Conservation (phyloP, 257 asterid species). For the Primulina huaijiensis region DNA sequence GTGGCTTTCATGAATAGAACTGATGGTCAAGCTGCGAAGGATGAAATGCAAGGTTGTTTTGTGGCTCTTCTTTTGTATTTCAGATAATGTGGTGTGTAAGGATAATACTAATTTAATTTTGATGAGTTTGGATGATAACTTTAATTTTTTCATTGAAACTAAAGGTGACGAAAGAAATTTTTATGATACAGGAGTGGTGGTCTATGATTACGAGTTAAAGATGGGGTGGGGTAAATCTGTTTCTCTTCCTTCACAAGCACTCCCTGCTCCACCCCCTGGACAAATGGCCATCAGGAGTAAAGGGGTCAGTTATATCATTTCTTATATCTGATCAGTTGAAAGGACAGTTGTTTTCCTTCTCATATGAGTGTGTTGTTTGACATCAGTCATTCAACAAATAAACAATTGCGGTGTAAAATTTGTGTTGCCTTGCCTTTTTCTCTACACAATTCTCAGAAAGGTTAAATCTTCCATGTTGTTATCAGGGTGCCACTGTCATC, state of each 20-base stretch:
- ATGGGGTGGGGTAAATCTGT: conserved; percentile 98
- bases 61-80: conserved; percentile 5
- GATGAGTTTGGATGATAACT: not conserved
- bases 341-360: not conserved
- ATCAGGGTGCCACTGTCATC: conserved; percentile 90
- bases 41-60: conserved; percentile 90
- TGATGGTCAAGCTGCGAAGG: conserved; percentile 94
- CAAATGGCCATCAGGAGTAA: conserved; percentile 98
- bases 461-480: conserved; percentile 26
- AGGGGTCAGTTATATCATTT: conserved; percentile 51
- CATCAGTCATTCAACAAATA: not conserved
- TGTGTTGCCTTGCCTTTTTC: not conserved
- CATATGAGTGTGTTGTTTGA: not conserved
- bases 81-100: not conserved
- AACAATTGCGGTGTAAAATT: not conserved
- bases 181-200: conserved; percentile 72
- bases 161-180: conserved; percentile 2
- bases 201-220: conserved; percentile 90
- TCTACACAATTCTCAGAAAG: conserved; percentile 12
- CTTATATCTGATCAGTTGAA: not conserved
- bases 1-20: conserved; percentile 94
- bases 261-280: conserved; percentile 99
- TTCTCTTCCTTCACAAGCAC: conserved; percentile 97
- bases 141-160: not conserved
- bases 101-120: too few species aligned